Evolutionary conservation across 225 moss, liverwort and hornwort genomes (phyloP).

Genomic region (Bryum argenteum): DNA sequence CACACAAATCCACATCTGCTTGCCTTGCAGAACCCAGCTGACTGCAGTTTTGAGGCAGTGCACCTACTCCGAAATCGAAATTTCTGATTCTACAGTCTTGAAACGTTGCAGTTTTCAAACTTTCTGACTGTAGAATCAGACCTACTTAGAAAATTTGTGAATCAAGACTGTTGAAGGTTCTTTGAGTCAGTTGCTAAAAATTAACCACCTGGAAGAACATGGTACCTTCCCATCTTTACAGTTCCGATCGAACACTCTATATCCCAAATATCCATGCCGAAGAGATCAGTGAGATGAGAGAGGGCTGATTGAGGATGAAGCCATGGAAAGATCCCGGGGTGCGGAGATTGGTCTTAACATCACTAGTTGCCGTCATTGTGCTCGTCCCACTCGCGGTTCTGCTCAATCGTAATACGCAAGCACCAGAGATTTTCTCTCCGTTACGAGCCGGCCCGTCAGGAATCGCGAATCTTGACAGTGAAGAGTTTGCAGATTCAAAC

Average conservation of each 20-base stretch:
- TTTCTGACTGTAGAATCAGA: too few relatives aligned
- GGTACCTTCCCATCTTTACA: not conserved
- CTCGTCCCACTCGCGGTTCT: slow-evolving; percentile 26
- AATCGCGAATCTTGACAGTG: not conserved
- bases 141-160: too few relatives aligned
- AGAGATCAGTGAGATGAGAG: not conserved
- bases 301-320: slow-evolving; percentile 10
- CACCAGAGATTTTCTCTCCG: slow-evolving; percentile 10
- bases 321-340: slow-evolving; percentile 24
- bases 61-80: too few relatives aligned
- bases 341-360: slow-evolving; percentile 31
- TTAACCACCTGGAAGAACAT: too few relatives aligned
- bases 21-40: too few relatives aligned
- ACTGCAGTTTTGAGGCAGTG: too few relatives aligned
- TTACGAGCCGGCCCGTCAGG: not conserved
- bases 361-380: slow-evolving; percentile 26
- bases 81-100: too few relatives aligned
- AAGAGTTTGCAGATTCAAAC: not conserved
- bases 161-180: too few relatives aligned
- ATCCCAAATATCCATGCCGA: not conserved
- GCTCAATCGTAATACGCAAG: slow-evolving; percentile 27
- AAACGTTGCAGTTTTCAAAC: too few relatives aligned
- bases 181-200: too few relatives aligned
- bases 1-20: too few relatives aligned
- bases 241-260: not conserved